phyloP scores from a whole-genome alignment of 1,284 basidiomycete genomes.

The Marasmius oreades region DNA sequence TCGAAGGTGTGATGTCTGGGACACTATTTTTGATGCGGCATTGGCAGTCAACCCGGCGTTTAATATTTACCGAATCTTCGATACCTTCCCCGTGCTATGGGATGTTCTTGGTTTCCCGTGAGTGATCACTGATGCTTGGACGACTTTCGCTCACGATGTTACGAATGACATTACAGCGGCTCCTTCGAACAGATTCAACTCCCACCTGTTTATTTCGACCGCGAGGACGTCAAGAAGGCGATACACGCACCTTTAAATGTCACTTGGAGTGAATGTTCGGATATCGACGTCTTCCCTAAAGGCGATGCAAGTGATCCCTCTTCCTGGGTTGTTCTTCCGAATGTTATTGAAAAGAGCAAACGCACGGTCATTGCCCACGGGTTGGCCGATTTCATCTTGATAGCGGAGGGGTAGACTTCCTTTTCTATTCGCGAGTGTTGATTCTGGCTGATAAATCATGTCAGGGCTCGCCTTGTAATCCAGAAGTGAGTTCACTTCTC shows the following conservation, averaged over 20 bases:
- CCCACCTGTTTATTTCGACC: conserved; percentile 63
- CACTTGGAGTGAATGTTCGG: conserved; percentile 62
- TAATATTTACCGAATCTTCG: conserved; percentile 73
- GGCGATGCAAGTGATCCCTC: conserved; percentile 62
- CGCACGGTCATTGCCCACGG: conserved; percentile 71
- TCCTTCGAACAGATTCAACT: conserved; percentile 51
- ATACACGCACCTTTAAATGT: conserved; percentile 68
- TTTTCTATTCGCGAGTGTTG: neutral
- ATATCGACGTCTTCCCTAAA: conserved; percentile 55
- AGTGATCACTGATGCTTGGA: conserved; percentile 17
- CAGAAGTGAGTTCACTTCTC: conserved; percentile 51
- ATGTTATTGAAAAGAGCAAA: conserved; percentile 72
- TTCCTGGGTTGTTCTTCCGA: conserved; percentile 61
- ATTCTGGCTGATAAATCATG: conserved; percentile 1
- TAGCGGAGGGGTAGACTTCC: conserved; percentile 60
- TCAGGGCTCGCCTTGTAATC: conserved; percentile 52
- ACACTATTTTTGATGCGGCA: conserved; percentile 56
- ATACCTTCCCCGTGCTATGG: conserved; percentile 59
- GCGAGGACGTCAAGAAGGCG: conserved; percentile 64
- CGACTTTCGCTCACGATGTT: neutral
- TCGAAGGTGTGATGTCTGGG: conserved; percentile 64
- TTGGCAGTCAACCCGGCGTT: conserved; percentile 69
- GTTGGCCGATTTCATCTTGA: conserved; percentile 65
- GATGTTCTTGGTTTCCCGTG: conserved; percentile 77
- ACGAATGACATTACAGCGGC: too few species aligned